Evolutionary conservation across 371 early-diverging fungal genomes (phyloP).

Genomic region (Basidiobolus heterosporus): DNA sequence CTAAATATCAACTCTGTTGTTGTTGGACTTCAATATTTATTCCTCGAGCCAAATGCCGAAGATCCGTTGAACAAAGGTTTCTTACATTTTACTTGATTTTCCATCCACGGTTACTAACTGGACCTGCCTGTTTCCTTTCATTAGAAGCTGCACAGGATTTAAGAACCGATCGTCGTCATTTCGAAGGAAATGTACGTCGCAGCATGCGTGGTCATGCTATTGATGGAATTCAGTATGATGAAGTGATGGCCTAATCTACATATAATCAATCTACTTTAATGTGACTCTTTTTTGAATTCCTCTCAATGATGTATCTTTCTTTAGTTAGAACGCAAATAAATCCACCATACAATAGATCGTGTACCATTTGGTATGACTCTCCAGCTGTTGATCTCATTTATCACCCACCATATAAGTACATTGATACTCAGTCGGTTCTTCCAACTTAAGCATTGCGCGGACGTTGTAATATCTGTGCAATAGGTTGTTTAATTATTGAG

Average conservation of each 20-base stretch:
- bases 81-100: background rate
- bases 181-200: constrained; percentile 48
- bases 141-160: constrained; percentile 64
- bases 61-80: constrained; percentile 95
- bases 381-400: too few species aligned
- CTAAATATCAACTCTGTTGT: constrained; percentile 89
- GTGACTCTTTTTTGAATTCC: background rate
- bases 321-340: too few species aligned
- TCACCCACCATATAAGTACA: too few species aligned
- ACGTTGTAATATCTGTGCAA: too few species aligned
- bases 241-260: constrained; percentile 19
- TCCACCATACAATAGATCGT: too few species aligned
- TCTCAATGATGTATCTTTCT: too few species aligned
- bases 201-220: constrained; percentile 53
- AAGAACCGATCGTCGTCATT: constrained; percentile 36
- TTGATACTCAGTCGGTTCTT: too few species aligned
- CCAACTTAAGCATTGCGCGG: too few species aligned
- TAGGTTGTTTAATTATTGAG: too few species aligned
- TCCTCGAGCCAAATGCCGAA: constrained; percentile 95
- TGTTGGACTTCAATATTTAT: constrained; percentile 87
- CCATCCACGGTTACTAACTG: background rate
- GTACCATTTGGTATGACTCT: too few species aligned
- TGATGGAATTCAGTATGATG: constrained; percentile 44
- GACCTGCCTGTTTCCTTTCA: background rate
- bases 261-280: background rate